phyloP scores from a whole-genome alignment of 257 asterid species.

The Solanum microdontum region DNA sequence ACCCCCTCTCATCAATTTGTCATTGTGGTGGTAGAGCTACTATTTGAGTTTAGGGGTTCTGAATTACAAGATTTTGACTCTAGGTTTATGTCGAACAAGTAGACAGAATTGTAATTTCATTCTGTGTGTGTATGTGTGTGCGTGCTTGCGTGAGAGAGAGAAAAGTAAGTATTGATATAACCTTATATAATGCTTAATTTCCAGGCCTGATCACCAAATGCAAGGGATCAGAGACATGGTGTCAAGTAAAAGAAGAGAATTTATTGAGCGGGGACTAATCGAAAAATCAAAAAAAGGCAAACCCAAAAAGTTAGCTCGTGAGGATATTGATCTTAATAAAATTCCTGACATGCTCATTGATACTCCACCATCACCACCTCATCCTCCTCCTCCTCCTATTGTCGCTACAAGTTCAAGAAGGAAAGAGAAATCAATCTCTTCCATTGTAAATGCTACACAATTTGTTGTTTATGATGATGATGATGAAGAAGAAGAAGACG shows the following conservation, averaged over 20 bases:
- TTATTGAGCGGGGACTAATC: not conserved
- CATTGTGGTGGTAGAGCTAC: no score
- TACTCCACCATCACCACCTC: not conserved
- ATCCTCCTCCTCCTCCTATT: not conserved
- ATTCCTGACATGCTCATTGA: not conserved
- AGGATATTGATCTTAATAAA: not conserved
- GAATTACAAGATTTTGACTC: not conserved
- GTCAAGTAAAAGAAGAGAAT: not conserved
- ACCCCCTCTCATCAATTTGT: no score
- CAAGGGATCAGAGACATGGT: not conserved
- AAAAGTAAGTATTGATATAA: not conserved
- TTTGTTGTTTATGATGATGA: no score
- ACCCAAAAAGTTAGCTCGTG: not conserved
- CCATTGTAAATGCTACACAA: not conserved
- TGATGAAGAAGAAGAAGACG: no score
- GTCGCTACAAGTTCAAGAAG: not conserved
- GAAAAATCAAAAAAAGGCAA: not conserved
- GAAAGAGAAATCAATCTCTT: constrained; percentile 7
- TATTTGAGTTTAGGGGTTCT: not conserved
- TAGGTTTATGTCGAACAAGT: not conserved
- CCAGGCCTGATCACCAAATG: constrained; percentile 7
- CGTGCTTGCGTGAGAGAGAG: no score
- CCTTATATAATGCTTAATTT: not conserved
- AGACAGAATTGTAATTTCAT: not conserved
- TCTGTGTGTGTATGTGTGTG: no score